These are phyloP conservation scores for Picea glauca DNA, from an alignment of 75 land plant genomes.

Conservation along the genomic window DNA sequence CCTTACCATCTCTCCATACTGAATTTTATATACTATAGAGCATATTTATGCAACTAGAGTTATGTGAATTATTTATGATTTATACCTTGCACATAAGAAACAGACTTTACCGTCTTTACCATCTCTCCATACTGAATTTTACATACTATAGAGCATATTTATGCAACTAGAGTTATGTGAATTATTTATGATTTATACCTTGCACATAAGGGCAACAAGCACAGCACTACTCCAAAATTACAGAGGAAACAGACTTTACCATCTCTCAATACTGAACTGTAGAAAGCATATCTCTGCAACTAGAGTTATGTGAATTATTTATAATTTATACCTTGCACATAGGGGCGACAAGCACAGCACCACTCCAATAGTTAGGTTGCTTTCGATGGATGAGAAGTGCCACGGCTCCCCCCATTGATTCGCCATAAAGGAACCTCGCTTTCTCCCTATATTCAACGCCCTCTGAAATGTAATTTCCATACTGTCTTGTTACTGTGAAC, in stretches of 20 bases:
- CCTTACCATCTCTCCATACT: no score
- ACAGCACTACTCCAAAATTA: not conserved
- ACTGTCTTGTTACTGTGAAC: not conserved
- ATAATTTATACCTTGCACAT: slow-evolving; percentile 75
- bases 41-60: not conserved
- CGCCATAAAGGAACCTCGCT: slow-evolving; percentile 73
- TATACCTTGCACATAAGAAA: slow-evolving; percentile 89
- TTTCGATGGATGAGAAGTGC: slow-evolving; percentile 51
- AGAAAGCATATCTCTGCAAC: no score
- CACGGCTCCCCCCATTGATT: slow-evolving; percentile 92
- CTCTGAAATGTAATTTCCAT: slow-evolving; percentile 30
- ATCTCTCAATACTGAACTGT: no score
- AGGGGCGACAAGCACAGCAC: slow-evolving; percentile 79
- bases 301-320: no score
- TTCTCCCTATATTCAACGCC: slow-evolving; percentile 49
- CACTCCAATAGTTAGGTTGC: slow-evolving; percentile 70
- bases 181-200: not conserved
- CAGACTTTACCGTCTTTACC: no score
- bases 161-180: no score
- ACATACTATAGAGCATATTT: not conserved
- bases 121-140: no score
- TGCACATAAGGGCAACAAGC: slow-evolving; percentile 19
- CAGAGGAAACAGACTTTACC: no score
- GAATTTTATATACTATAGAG: not conserved
- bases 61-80: no score